Percentiles rank a stretch among this genome's conserved stretches.
These are phyloP conservation scores for Candida anglica DNA, from an alignment of 805 yeast species.

Conservation along the genomic window DNA sequence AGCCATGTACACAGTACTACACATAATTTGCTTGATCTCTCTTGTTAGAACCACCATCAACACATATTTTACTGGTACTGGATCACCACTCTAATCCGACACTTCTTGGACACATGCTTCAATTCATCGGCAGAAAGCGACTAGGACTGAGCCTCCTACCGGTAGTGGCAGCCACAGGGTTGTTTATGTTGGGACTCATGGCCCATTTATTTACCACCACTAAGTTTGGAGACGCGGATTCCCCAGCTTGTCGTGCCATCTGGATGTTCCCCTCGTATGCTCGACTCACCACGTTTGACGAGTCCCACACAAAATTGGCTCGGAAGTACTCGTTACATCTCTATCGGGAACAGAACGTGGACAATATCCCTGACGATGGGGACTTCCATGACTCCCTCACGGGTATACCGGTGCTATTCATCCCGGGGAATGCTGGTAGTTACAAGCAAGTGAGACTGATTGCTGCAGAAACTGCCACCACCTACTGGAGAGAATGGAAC, in stretches of 20 bases:
- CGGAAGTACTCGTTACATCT: constrained; percentile 79
- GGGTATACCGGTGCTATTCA: constrained; percentile 87
- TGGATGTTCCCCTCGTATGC: constrained; percentile 87
- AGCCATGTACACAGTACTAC: too few relatives aligned
- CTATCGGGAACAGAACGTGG: constrained; percentile 79
- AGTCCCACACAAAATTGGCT: constrained; percentile 64
- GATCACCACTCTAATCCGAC: too few relatives aligned
- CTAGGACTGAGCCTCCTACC: constrained; percentile 7
- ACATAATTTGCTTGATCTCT: too few relatives aligned
- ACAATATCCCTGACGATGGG: constrained; percentile 45
- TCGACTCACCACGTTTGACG: constrained; percentile 66
- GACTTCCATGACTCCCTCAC: constrained; percentile 30
- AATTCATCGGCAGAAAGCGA: constrained; percentile 3
- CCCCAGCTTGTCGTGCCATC: constrained; percentile 55
- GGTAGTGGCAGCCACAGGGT: constrained; percentile 13
- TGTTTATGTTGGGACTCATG: constrained; percentile 10
- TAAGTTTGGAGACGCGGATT: constrained; percentile 24
- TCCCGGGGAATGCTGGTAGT: constrained; percentile 98
- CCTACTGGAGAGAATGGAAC: too few relatives aligned
- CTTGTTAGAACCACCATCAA: too few relatives aligned
- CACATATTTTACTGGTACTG: too few relatives aligned
- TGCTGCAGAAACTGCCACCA: constrained; percentile 74
- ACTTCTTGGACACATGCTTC: constrained; percentile 1
- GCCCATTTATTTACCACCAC: constrained; percentile 12
- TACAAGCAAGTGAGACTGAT: constrained; percentile 84